Conservation (phyloP, 2,329 filamentous ascomycete species). For the Microdochium paspali region DNA sequence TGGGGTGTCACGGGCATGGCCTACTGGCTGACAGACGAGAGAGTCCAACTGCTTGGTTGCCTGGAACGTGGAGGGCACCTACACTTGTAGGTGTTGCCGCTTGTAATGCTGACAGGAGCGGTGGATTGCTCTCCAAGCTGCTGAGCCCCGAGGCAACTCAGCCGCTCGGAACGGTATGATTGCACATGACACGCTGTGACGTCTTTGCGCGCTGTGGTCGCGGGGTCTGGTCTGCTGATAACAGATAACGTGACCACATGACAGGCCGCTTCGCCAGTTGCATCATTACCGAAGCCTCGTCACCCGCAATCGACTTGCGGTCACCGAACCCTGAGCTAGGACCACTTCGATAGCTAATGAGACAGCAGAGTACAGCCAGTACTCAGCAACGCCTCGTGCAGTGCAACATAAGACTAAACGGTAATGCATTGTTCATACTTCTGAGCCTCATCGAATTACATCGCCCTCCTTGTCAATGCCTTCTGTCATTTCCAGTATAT, state of each 20-base stretch:
- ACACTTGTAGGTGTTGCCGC: too few species aligned
- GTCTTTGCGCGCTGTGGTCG: neutral
- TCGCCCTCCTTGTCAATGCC: conserved; percentile 68
- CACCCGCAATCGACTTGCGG: too few species aligned
- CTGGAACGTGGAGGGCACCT: too few species aligned
- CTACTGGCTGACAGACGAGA: neutral
- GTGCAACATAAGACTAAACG: neutral
- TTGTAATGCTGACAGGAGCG: neutral
- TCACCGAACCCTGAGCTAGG: too few species aligned
- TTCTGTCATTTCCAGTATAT: conserved; percentile 74
- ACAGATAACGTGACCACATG: neutral
- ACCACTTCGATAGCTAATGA: too few species aligned
- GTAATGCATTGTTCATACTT: neutral
- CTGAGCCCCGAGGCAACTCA: neutral
- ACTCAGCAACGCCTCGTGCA: neutral
- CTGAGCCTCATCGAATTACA: conserved; percentile 53
- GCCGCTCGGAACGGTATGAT: neutral
- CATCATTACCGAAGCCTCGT: too few species aligned
- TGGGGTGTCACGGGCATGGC: neutral
- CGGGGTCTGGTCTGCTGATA: neutral
- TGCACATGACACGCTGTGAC: neutral
- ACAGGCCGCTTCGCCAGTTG: neutral
- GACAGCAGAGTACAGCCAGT: too few species aligned
- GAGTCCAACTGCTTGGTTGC: neutral
- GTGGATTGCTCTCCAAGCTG: neutral